A percentile compares a stretch with the other conserved stretches of the same genome.
Evolutionary conservation across 2,329 filamentous ascomycete genomes (phyloP).

Genomic region (Fusarium secorum): DNA sequence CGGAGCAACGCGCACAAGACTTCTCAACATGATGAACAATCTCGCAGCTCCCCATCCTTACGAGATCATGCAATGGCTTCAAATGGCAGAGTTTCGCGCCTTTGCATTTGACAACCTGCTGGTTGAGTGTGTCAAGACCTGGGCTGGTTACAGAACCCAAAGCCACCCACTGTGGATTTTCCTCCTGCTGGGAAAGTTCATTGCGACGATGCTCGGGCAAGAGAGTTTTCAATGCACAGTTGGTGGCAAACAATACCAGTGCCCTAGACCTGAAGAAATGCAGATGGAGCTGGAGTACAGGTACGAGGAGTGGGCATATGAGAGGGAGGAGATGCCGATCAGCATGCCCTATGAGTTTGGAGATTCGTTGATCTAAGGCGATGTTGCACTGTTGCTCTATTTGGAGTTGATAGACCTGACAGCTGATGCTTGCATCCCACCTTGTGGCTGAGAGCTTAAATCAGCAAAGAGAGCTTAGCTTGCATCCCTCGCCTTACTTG

Average conservation of each 20-base stretch:
- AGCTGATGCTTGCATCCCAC: rapidly evolving
- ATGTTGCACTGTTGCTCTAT: neutral
- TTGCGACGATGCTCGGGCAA: neutral
- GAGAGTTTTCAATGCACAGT: neutral
- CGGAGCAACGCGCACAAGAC: neutral
- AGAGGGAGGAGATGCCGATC: neutral
- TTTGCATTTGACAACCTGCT: neutral
- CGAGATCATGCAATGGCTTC: neutral
- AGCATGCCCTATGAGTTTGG: too few species aligned
- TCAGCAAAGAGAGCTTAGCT: rapidly evolving
- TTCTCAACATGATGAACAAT: neutral
- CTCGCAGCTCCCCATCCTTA: neutral
- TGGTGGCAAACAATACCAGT: neutral
- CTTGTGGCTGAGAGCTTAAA: neutral
- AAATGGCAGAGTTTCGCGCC: neutral
- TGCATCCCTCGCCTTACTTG: neutral
- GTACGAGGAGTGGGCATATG: neutral
- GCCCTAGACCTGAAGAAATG: neutral
- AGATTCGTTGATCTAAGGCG: neutral
- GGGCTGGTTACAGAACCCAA: neutral
- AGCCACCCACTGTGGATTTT: neutral
- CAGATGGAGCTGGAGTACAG: neutral
- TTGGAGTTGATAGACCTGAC: neutral
- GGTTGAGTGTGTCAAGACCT: neutral
- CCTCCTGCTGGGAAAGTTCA: neutral